Evolutionary conservation across 2,329 filamentous ascomycete species (phyloP), one percentile per base, ranked within the genome.

Genomic region (Fusarium sp.): DNA sequence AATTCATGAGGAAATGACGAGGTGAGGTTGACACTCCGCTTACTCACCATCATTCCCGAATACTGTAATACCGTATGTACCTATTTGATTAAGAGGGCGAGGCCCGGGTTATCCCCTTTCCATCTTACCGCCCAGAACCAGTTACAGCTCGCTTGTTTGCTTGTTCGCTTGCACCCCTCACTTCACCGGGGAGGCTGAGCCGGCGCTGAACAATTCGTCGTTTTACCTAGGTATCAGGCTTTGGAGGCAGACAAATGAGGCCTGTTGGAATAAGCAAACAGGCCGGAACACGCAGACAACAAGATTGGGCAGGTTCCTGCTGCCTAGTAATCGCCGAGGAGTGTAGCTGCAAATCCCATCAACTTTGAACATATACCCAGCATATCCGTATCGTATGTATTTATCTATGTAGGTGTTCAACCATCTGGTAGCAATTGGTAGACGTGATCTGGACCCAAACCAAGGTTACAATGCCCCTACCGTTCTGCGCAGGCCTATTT

Each of bases 131-230:
- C 66, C 62, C 66, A 58, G 62, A 41, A 38, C 49, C 62, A 65
- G 56, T 40, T 48, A 44, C 55, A 65, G 52, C 62, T 66, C 62
- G 41, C 43, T 69, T 53, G 52, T n/a, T 52, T 32, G 30, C 47
- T 70, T 63, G 52, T n/a, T 52, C 48, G 30, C 47, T 70, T 63
- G 56, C 67, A 68, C 67, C 67, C 67, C 67, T 70, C 67, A 67
- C 58, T 62, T 68, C 67, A 67, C 58, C 67, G 67, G 67, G 47
- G 67, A 64, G 67, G 67, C 67, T 64, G 44, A 70, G 67, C 54
- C 67, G 54, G 58, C 53, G 67, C 43, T 54, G 58, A 65, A 27
- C 62, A 71, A 68, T 70, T 67, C 62, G 62, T 60, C 46, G 67
- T 70, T 70, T 59, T 48, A 25, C 38, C 55, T 46, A 47, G n/a